Evolutionary conservation across 441 rosid genomes (phyloP), one percentile per base, ranked within the genome.

Genomic region (Adansonia gregorii): DNA sequence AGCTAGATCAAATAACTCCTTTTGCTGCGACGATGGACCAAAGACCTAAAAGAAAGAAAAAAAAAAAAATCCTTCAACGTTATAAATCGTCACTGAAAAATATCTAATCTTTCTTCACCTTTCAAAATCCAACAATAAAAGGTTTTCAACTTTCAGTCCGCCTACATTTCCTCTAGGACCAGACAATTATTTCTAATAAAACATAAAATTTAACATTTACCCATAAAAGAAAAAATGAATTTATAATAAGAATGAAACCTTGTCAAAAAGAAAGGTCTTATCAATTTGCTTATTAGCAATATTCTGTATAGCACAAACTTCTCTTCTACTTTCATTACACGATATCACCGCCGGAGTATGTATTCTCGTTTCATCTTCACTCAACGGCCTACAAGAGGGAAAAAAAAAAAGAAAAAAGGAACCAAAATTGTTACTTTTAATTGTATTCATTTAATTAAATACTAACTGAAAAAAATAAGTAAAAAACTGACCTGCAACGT

Each of bases 201-300:
- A n/a, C 22, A 71, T 8, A 9, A 67, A 67, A 45, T 46, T 20
- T 20, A 19, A 20, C 9, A 8, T 67, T 55, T 56, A 6, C 17
- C 56, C 39, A 27, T 1, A 12, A 14, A 19, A 19, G 20, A 5
- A 6, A 51, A 49, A 75, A 3, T 11, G 17, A 17, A n/a, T 15
- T 17, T 49, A 27, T 48, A 65, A 65, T 20, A 39, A 24, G 58
- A 27, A 75, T n/a, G 68, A 66, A 74, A 94, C 99, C 98, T 89
- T 96, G 86, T 96, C 99, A 84, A 96, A 96, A 81, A 88, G 83
- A 82, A 96, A 96, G 20, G 94, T 90, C 78, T 95, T 89, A 79
- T 97, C 99, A 86, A 94, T 97, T 86, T 94, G 99, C 88, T 97
- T 97, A 80, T 91, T 92, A 76, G 99, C 98, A 70, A 94, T 94